Conservation (phyloP, 768 basidiomycete species). For the Neoboletus subvelutipes region DNA sequence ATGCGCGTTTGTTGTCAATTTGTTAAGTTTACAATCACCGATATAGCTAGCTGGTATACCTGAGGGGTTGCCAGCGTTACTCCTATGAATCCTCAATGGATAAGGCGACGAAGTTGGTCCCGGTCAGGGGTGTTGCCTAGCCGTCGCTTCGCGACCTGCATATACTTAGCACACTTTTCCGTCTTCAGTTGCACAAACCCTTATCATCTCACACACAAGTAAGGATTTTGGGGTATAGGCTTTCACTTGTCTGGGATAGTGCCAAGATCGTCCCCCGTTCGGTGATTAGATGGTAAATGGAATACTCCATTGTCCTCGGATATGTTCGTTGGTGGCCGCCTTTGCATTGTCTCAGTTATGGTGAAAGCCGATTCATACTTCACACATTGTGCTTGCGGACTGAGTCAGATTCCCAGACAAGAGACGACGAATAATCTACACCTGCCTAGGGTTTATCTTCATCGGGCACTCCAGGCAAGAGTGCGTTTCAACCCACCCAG, state of each 20-base stretch:
- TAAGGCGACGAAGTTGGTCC: neutral
- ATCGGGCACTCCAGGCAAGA: neutral
- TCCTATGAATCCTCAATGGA: no score
- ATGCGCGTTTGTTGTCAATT: neutral
- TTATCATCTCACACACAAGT: neutral
- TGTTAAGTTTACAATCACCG: neutral
- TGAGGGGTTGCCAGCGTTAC: no score
- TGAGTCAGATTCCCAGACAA: neutral
- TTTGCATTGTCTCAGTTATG: no score
- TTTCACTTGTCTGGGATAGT: neutral
- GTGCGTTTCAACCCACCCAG: neutral
- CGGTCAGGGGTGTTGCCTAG: neutral
- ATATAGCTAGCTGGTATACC: neutral
- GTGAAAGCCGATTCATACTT: neutral
- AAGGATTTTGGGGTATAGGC: neutral
- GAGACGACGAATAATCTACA: neutral
- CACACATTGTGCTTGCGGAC: neutral
- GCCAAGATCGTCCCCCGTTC: neutral
- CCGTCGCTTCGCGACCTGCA: neutral
- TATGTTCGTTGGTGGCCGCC: neutral
- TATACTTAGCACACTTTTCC: neutral
- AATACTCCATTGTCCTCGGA: neutral
- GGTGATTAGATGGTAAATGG: neutral
- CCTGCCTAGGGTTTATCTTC: neutral
- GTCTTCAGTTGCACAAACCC: neutral